These are phyloP conservation scores for Metschnikowia vanudenii DNA, from an alignment of 805 yeast genomes.

Conservation along the genomic window DNA sequence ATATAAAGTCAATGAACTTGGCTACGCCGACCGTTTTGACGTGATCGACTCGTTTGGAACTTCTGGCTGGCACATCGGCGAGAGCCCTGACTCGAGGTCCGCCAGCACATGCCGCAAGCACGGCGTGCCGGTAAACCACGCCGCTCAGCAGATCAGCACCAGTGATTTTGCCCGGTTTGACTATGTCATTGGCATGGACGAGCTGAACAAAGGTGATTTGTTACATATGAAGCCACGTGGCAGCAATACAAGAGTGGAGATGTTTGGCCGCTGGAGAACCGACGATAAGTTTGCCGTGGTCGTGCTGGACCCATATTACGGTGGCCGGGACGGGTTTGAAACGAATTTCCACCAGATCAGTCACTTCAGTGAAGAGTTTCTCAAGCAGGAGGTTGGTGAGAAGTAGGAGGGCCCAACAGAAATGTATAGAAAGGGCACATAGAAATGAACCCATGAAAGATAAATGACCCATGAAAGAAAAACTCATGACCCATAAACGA, in stretches of 20 bases:
- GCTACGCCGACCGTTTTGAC: conserved; percentile 44
- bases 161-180: conserved; percentile 58
- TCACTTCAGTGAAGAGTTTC: conserved; percentile 72
- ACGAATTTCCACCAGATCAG: conserved; percentile 68
- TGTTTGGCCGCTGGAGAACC: conserved; percentile 83
- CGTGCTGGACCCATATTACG: conserved; percentile 92
- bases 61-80: conserved; percentile 80
- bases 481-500: no score
- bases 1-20: conserved; percentile 55
- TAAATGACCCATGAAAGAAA: no score
- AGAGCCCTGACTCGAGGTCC: conserved; percentile 75
- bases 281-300: conserved; percentile 48
- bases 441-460: no score
- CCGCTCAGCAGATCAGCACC: conserved; percentile 64
- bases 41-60: conserved; percentile 88
- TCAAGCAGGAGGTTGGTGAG: conserved; percentile 46
- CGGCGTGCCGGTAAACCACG: conserved; percentile 71
- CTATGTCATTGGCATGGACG: conserved; percentile 71
- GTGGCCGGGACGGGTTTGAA: conserved; percentile 82
- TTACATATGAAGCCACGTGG: conserved; percentile 52
- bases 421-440: no score
- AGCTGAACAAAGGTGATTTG: conserved; percentile 53
- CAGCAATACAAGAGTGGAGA: conserved; percentile 47
- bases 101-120: conserved; percentile 63
- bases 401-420: no score